Conservation (phyloP, 1,284 basidiomycete genomes). For the Puccinia brachypodii region DNA sequence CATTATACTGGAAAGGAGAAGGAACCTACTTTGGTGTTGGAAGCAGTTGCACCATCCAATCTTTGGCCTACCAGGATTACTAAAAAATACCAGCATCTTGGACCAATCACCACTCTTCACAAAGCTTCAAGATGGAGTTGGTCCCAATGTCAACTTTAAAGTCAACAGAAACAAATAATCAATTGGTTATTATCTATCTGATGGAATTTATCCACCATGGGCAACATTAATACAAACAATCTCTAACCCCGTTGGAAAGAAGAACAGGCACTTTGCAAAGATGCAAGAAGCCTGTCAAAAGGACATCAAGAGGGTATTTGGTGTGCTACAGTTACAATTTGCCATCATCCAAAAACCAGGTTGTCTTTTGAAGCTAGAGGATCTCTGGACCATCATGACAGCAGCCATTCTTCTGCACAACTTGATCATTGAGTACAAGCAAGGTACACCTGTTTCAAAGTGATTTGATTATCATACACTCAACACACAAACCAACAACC, state of each 20-base stretch:
- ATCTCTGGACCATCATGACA: background rate
- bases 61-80: background rate
- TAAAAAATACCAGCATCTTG: background rate
- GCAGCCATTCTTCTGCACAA: conserved; percentile 1
- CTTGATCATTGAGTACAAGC: conserved; percentile 15
- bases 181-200: conserved; percentile 8
- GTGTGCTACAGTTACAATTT: background rate
- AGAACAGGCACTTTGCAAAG: conserved; percentile 16
- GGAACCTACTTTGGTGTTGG: conserved; percentile 15
- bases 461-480: background rate
- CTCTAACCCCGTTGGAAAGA: background rate
- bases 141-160: background rate
- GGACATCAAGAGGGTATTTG: conserved; percentile 6
- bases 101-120: background rate
- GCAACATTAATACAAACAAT: background rate
- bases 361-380: background rate
- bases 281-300: background rate
- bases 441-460: background rate
- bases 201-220: background rate
- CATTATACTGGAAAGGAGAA: conserved; percentile 32
- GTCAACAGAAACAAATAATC: background rate
- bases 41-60: conserved; percentile 1
- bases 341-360: background rate
- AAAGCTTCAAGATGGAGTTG: background rate
- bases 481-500: background rate